Evolutionary conservation across 2,329 filamentous ascomycete genomes (phyloP).

Genomic region (Sclerotinia trifoliorum): DNA sequence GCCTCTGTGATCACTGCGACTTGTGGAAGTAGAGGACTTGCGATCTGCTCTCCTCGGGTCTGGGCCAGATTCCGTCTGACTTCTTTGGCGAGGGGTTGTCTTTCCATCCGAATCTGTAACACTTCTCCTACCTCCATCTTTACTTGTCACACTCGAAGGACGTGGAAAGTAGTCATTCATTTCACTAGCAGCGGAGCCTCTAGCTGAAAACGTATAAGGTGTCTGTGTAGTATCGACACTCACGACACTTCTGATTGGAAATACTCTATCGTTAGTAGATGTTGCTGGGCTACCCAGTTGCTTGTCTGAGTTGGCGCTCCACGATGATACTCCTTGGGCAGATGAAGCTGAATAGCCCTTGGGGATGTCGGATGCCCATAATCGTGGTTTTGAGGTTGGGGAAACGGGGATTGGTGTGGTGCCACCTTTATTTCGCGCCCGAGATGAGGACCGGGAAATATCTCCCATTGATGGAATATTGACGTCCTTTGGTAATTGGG

Average conservation of each 20-base stretch:
- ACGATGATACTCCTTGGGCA: conserved; percentile 25
- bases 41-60: conserved; percentile 16
- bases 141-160: conserved; percentile 13
- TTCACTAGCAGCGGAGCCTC: conserved; percentile 25
- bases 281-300: conserved; percentile 29
- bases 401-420: neutral
- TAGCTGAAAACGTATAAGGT: conserved; percentile 25
- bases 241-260: conserved; percentile 37
- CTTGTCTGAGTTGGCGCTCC: conserved; percentile 28
- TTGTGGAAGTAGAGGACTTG: conserved; percentile 25
- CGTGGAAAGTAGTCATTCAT: conserved; percentile 30
- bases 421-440: neutral
- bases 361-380: conserved; percentile 17
- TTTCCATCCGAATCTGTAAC: conserved; percentile 9
- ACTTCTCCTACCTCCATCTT: neutral
- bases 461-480: neutral
- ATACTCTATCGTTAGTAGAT: conserved; percentile 31
- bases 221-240: conserved; percentile 35
- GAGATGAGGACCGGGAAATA: conserved; percentile 12
- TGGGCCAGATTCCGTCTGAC: neutral
- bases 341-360: conserved; percentile 6
- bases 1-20: conserved; percentile 25
- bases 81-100: conserved; percentile 3
- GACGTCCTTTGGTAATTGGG: neutral
- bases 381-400: conserved; percentile 18